A percentile compares a stretch with the other conserved stretches of the same genome.
Conservation (phyloP, 2,329 filamentous ascomycete genomes). For the Leptographium flavum region DNA sequence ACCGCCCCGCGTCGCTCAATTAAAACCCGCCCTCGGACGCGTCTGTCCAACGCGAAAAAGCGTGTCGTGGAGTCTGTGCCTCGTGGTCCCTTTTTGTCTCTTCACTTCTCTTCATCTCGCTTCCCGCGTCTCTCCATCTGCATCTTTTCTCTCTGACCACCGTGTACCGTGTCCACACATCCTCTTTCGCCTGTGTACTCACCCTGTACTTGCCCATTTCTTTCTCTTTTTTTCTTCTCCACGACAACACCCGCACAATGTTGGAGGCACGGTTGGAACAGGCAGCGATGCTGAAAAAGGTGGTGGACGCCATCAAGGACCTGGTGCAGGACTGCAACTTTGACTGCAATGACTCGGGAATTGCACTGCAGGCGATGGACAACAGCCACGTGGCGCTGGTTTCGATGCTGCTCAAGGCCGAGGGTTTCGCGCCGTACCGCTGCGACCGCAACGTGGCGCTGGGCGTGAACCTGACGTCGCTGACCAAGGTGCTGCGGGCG, state of each 20-base stretch:
- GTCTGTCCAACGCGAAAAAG: slow-evolving; percentile 10
- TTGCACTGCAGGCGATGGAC: slow-evolving; percentile 98
- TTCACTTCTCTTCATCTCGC: neutral
- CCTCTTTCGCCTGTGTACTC: neutral
- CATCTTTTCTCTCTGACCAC: neutral
- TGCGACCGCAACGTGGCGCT: slow-evolving; percentile 98
- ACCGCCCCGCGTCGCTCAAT: slow-evolving; percentile 11
- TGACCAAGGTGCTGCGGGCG: slow-evolving; percentile 93
- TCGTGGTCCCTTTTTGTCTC: neutral
- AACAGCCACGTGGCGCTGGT: slow-evolving; percentile 98
- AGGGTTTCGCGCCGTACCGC: slow-evolving; percentile 86
- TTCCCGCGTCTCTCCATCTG: neutral
- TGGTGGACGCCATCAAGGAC: slow-evolving; percentile 98
- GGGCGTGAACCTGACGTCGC: slow-evolving; percentile 88
- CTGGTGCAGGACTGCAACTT: slow-evolving; percentile 99
- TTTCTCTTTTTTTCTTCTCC: neutral
- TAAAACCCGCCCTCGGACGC: slow-evolving; percentile 10
- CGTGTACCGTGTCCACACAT: neutral
- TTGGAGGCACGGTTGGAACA: slow-evolving; percentile 96
- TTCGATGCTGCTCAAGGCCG: slow-evolving; percentile 95
- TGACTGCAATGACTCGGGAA: slow-evolving; percentile 99
- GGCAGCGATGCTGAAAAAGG: slow-evolving; percentile 89
- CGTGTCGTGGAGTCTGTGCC: slow-evolving; percentile 2
- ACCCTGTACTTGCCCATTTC: neutral
- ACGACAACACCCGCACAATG: slow-evolving; percentile 41